Conservation (phyloP, 257 asterid genomes). For the Penstemon eatonii region DNA sequence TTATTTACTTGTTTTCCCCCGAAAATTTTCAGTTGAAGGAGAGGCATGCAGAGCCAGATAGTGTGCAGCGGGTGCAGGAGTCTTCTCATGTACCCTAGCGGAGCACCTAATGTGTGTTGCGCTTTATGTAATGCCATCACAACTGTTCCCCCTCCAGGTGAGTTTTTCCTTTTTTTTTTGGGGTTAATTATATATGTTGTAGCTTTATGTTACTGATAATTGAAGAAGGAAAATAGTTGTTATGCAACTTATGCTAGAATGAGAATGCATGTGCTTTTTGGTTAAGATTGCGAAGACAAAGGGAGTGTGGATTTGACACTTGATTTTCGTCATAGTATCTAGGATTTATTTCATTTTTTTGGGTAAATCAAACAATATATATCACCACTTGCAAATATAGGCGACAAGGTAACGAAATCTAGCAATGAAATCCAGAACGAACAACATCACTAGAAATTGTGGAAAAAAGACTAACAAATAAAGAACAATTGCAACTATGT, state of each 20-base stretch:
- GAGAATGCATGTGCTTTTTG: neutral
- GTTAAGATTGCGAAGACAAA: neutral
- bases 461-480: too few species aligned
- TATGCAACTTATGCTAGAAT: neutral
- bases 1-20: constrained; percentile 5
- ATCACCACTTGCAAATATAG: too few species aligned
- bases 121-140: constrained; percentile 79
- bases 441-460: too few species aligned
- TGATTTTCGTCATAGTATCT: neutral
- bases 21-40: constrained; percentile 19
- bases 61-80: constrained; percentile 92
- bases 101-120: constrained; percentile 87
- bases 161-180: neutral
- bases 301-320: neutral
- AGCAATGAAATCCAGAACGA: too few species aligned
- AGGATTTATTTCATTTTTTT: too few species aligned
- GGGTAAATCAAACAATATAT: too few species aligned
- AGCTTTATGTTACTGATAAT: neutral
- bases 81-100: constrained; percentile 82
- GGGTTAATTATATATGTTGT: neutral
- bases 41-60: constrained; percentile 89
- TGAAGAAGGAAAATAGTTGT: constrained; percentile 5
- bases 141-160: constrained; percentile 77
- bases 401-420: too few species aligned
- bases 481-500: too few species aligned